phyloP scores from a whole-genome alignment of 495 filamentous ascomycete species.

The Ramalina intermedia region DNA sequence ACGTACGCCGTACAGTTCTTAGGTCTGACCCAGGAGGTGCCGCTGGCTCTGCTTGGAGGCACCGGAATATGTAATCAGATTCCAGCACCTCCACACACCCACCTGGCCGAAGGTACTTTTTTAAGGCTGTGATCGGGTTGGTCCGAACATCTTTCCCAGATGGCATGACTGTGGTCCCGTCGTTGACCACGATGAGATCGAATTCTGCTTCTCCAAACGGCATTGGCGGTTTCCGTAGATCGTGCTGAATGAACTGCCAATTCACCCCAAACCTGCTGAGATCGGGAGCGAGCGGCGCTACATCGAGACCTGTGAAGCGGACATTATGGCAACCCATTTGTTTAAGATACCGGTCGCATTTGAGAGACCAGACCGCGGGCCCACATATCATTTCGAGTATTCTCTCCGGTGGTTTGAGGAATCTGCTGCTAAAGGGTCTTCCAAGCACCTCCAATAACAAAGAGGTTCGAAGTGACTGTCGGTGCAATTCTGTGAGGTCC shows the following conservation, averaged over 20 bases:
- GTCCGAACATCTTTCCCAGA: constrained; percentile 47
- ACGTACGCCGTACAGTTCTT: constrained; percentile 38
- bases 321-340: constrained; percentile 44
- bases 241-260: constrained; percentile 81
- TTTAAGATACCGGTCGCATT: constrained; percentile 64
- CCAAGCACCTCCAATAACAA: constrained; percentile 71
- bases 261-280: constrained; percentile 60
- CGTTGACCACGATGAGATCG: constrained; percentile 82
- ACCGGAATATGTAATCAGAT: constrained; percentile 62
- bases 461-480: constrained; percentile 72
- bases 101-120: constrained; percentile 63
- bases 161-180: constrained; percentile 47
- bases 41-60: constrained; percentile 59
- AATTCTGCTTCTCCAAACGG: constrained; percentile 77
- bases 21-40: constrained; percentile 36
- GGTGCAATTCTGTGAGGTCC: constrained; percentile 75
- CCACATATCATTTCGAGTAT: constrained; percentile 85
- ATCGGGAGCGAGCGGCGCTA: constrained; percentile 61
- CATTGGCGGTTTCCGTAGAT: constrained; percentile 57
- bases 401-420: constrained; percentile 52
- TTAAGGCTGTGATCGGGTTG: constrained; percentile 54
- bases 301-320: constrained; percentile 72
- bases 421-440: constrained; percentile 56
- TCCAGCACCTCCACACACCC: constrained; percentile 83
- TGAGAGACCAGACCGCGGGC: constrained; percentile 75